Evolutionary conservation across 169 alveolate genomes (phyloP), one percentile per base, ranked within the genome.

Genomic region (Plasmodium relictum): DNA sequence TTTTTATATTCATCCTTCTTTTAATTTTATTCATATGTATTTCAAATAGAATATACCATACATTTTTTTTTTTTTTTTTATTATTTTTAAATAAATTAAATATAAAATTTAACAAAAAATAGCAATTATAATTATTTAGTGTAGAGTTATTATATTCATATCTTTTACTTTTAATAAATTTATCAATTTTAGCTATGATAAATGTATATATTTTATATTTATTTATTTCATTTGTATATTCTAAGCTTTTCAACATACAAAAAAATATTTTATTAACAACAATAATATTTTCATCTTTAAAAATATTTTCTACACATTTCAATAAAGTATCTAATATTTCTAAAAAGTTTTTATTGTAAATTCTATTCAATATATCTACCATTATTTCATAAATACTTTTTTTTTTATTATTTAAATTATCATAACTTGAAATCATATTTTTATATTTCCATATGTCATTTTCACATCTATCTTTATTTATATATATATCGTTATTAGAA

Each of bases 171-270:
- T 78, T 78, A 58, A 78, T 65, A 65, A 78, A 70, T 65, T 16
- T 62, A 58, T 78, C 89, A 14, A 78, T 78, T 65, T 78, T 78
- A 59, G 78, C 65, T 41, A 78, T 45, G 22, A 78, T 78, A 16
- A 58, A 78, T 31, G 26, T 42, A 58, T 78, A 78, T 50, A 78
- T 78, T 78, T 78, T 78, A 52, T 78, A 78, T 70, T 78, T 78
- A 69, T 65, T 78, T 20, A 66, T 2, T 50, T 63, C 89, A 16
- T 37, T 78, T n/a, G 70, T 63, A 58, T 63, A 78, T 45, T 58
- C 50, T 48, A 58, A 22, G 9, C 78, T 56, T 56, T 78, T 66
- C 42, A 78, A 78, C 89, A 78, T 78, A 41, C 76, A 78, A 14
- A 58, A 62, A 78, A 78, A 78, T 48, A 78, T 78, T 63, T 56